These are phyloP conservation scores for Glycine soja DNA, from an alignment of 306 rosid species.

Conservation along the genomic window DNA sequence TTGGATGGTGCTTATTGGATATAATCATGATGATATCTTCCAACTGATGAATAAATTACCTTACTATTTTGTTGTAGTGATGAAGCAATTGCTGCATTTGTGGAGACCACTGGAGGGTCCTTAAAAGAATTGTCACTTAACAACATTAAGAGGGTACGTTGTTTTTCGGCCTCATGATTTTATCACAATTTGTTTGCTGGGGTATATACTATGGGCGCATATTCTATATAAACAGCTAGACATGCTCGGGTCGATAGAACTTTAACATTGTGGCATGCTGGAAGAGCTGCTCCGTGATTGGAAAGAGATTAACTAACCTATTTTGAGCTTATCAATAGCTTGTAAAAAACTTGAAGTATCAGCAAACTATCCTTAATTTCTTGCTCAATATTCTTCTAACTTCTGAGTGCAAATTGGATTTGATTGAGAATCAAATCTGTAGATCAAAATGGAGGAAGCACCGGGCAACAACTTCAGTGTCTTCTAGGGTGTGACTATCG, in stretches of 20 bases:
- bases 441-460: no score
- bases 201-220: background rate
- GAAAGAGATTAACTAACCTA: background rate
- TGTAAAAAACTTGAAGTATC: slow-evolving; percentile 1
- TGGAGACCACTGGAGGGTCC: slow-evolving; percentile 70
- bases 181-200: slow-evolving; percentile 15
- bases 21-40: no score
- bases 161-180: slow-evolving; percentile 15
- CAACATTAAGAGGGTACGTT: slow-evolving; percentile 69
- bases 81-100: slow-evolving; percentile 83
- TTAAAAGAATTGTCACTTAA: slow-evolving; percentile 79
- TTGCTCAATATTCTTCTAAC: background rate
- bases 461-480: no score
- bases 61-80: slow-evolving; percentile 65
- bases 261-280: slow-evolving; percentile 34
- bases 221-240: background rate
- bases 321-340: slow-evolving; percentile 9
- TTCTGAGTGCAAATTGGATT: slow-evolving; percentile 7
- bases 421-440: no score
- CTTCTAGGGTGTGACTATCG: no score
- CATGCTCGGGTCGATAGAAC: background rate
- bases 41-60: slow-evolving; percentile 25
- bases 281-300: slow-evolving; percentile 31
- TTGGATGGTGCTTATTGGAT: slow-evolving; percentile 13
- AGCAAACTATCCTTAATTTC: background rate